Evolutionary conservation across 495 filamentous ascomycete genomes (phyloP), one percentile per base, ranked within the genome.

Genomic region (Penicillium silybi): DNA sequence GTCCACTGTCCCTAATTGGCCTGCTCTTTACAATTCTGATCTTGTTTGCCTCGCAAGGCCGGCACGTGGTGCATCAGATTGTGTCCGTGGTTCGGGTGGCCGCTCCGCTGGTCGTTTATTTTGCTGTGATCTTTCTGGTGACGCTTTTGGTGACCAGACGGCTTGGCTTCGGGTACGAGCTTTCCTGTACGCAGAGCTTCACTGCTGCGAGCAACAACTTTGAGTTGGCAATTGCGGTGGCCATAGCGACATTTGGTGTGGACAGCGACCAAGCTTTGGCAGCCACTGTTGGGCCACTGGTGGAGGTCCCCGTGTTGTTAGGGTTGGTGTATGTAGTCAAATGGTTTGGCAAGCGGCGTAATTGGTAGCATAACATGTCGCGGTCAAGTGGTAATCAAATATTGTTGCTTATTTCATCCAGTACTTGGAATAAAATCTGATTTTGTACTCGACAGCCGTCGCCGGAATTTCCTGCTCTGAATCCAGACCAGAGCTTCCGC

Each of bases 161-260:
- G 19, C 55, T 78, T 22, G 87, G 89, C 0, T 91, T 92, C 57
- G 81, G 82, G 2, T 96, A 96, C 61, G 69, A 69, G 34, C 62
- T 90, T 3, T 78, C 80, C 1, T 77, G 79, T 15, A 95, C 91
- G 8, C 92, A 96, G 72, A 88, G 88, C 57, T 93, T 96, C 58
- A 96, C 91, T 0, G 91, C 91, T 1, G 92, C 91, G 3, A 95
- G 90, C 65, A 97, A 97, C 56, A 96, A 96, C 60, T 96, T 97
- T 60, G 92, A 96, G 74, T 67, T 96, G 19, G 91, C 92, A 1
- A 95, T 96, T 68, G 92, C 92, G 1, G 91, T 96, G 2, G 90
- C 89, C 1, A 84, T 96, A 3, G 88, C 90, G 3, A 84, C 85
- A 1, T 96, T 86, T 71, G 91, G 92, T 0, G 78, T 87, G 0